Conservation (phyloP, 192 early-diverging fungal genomes). For the Backusella psychrophila region DNA sequence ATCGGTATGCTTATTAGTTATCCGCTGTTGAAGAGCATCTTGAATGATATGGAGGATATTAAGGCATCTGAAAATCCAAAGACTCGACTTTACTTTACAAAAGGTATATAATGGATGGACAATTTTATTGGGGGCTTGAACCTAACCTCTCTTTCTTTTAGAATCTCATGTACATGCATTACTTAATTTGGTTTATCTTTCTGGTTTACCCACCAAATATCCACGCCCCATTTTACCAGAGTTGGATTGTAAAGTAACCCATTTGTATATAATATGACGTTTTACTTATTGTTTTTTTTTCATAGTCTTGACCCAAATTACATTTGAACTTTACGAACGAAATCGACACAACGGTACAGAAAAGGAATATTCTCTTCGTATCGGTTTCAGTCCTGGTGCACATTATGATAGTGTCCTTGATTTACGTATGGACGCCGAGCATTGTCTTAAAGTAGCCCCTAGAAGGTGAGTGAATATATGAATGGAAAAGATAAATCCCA, state of each 20-base stretch:
- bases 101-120: conserved; percentile 48
- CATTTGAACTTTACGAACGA: conserved; percentile 94
- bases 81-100: conserved; percentile 92
- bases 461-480: conserved; percentile 47
- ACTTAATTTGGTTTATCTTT: conserved; percentile 88
- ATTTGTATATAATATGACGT: background rate
- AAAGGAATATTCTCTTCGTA: conserved; percentile 85
- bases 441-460: conserved; percentile 81
- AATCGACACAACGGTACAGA: conserved; percentile 47
- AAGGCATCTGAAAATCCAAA: conserved; percentile 51
- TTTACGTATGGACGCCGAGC: conserved; percentile 79
- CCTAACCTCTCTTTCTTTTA: conserved; percentile 7
- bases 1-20: conserved; percentile 82
- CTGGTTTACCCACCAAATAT: conserved; percentile 75
- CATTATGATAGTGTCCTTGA: conserved; percentile 90
- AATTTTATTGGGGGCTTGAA: background rate
- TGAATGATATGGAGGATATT: conserved; percentile 70
- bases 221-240: conserved; percentile 70
- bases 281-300: background rate
- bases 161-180: conserved; percentile 94
- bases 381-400: conserved; percentile 92
- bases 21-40: conserved; percentile 76
- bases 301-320: conserved; percentile 91
- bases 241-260: conserved; percentile 75
- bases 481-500: too few relatives aligned